Conservation (phyloP, 441 rosid species). For the Populus hybrid region DNA sequence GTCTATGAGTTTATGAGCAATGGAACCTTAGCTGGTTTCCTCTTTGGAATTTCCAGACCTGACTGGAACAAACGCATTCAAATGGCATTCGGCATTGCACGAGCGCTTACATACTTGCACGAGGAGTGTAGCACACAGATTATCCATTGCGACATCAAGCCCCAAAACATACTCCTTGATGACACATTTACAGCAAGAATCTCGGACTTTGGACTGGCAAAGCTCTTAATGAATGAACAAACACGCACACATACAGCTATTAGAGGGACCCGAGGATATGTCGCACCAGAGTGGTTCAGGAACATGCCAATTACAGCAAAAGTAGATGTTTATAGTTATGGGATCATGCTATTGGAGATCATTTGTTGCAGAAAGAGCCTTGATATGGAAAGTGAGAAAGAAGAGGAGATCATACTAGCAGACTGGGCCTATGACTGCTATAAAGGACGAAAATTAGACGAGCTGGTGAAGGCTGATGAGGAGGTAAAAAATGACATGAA, state of each 20-base stretch:
- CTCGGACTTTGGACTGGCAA: slow-evolving; percentile 48
- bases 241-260: slow-evolving; percentile 29
- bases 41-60: slow-evolving; percentile 26
- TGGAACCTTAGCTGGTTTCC: slow-evolving; percentile 31
- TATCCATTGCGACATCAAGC: slow-evolving; percentile 51
- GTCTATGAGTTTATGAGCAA: slow-evolving; percentile 38
- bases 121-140: slow-evolving; percentile 40
- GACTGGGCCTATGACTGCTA: slow-evolving; percentile 52
- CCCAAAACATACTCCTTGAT: slow-evolving; percentile 9
- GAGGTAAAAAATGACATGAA: slow-evolving; percentile 36
- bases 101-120: slow-evolving; percentile 40
- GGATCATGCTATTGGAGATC: slow-evolving; percentile 45
- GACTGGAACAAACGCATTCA: slow-evolving; percentile 32
- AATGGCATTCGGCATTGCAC: slow-evolving; percentile 30
- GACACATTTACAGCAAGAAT: slow-evolving; percentile 28
- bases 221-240: slow-evolving; percentile 37
- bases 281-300: slow-evolving; percentile 44
- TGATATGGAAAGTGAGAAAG: slow-evolving; percentile 16
- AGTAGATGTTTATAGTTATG: slow-evolving; percentile 53
- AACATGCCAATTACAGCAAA: slow-evolving; percentile 42
- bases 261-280: slow-evolving; percentile 43
- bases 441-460: slow-evolving; percentile 15
- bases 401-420: slow-evolving; percentile 29
- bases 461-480: slow-evolving; percentile 34
- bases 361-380: slow-evolving; percentile 45